These are phyloP conservation scores for Yamadazyma sp. DNA, from an alignment of 805 yeast species.

Conservation along the genomic window DNA sequence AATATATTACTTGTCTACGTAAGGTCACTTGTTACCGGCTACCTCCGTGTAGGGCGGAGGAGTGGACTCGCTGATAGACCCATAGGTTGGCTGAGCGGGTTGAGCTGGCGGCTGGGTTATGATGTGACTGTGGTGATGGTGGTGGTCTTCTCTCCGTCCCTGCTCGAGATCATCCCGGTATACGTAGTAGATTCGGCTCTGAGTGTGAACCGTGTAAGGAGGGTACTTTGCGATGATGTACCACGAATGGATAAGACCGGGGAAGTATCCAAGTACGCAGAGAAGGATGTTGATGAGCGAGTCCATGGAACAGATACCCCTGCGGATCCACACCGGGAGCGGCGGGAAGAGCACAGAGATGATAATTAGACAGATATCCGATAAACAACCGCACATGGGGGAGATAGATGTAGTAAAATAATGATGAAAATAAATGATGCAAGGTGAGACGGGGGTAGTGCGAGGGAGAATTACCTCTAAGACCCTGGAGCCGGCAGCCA, in stretches of 20 bases:
- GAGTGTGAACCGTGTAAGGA: conserved; percentile 29
- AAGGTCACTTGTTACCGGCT: too few species aligned
- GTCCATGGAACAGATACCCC: conserved; percentile 60
- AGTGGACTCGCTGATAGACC: conserved; percentile 25
- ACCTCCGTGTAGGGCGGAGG: conserved; percentile 20
- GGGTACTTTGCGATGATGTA: conserved; percentile 50
- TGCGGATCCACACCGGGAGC: conserved; percentile 64
- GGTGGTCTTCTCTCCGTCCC: conserved; percentile 19
- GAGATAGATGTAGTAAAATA: conserved; percentile 1
- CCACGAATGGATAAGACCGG: conserved; percentile 52
- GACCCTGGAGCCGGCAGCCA: too few species aligned
- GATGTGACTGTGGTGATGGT: conserved; percentile 23
- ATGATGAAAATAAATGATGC: too few species aligned
- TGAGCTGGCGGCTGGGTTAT: conserved; percentile 11
- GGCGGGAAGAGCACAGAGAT: conserved; percentile 72
- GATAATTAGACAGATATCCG: conserved; percentile 59
- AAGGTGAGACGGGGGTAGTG: too few species aligned
- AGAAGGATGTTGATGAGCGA: conserved; percentile 43
- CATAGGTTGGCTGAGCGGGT: conserved; percentile 23
- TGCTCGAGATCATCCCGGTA: conserved; percentile 36
- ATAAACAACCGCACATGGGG: conserved; percentile 30
- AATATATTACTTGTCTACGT: too few species aligned
- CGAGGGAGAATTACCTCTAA: too few species aligned
- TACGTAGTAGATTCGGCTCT: conserved; percentile 34
- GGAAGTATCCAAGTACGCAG: conserved; percentile 49